Conservation (phyloP, 2,329 filamentous ascomycete genomes). For the Pseudogymnoascus sp. region DNA sequence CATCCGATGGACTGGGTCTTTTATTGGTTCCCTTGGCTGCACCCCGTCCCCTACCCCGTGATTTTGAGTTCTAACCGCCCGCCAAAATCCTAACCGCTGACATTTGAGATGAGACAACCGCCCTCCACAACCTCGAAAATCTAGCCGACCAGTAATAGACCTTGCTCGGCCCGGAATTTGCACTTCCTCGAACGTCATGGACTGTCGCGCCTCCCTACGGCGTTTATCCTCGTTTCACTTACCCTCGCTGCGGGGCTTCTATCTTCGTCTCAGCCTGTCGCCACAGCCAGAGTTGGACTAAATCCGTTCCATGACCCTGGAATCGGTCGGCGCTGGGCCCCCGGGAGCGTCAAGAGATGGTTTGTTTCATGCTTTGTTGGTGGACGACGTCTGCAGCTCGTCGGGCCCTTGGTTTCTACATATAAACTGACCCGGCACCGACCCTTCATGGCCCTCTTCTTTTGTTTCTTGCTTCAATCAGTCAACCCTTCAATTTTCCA, state of each 20-base stretch:
- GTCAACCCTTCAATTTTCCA: constrained; percentile 20
- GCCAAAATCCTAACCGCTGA: constrained; percentile 7
- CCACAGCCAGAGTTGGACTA: constrained; percentile 5
- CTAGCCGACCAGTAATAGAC: neutral
- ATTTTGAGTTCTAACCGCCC: constrained; percentile 8
- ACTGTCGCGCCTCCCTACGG: constrained; percentile 1
- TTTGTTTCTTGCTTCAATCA: constrained; percentile 15
- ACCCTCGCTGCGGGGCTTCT: neutral
- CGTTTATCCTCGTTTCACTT: constrained; percentile 8
- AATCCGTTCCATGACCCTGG: constrained; percentile 5
- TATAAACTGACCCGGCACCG: constrained; percentile 22
- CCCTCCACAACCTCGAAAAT: neutral
- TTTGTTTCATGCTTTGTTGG: constrained; percentile 7
- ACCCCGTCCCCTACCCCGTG: neutral
- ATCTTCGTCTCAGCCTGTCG: neutral
- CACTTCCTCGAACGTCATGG: neutral
- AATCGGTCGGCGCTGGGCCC: neutral
- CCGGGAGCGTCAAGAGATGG: neutral
- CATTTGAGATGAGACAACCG: constrained; percentile 9
- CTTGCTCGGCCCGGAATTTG: neutral
- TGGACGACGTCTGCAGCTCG: neutral
- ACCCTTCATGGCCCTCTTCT: constrained; percentile 17
- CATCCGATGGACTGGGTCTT: neutral
- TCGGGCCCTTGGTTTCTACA: constrained; percentile 14
- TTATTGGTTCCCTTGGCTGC: neutral